Evolutionary conservation across 805 yeast genomes (phyloP).

Genomic region (Sungouiella thailandica): DNA sequence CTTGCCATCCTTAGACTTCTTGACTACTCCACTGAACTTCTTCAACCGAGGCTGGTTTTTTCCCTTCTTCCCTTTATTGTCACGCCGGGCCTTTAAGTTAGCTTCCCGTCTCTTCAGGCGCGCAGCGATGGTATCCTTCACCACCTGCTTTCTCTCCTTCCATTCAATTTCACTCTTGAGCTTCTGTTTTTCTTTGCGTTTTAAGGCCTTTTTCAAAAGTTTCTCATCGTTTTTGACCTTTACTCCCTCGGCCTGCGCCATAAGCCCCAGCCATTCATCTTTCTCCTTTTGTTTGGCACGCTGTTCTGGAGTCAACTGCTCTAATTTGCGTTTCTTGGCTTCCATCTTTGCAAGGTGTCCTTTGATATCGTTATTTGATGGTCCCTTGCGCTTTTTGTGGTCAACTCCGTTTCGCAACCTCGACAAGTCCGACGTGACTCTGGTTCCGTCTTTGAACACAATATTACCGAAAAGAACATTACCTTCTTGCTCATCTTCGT

Average conservation of each 20-base stretch:
- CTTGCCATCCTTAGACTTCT: constrained; percentile 30
- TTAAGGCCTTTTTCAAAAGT: constrained; percentile 78
- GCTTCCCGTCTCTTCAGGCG: constrained; percentile 88
- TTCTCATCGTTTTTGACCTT: constrained; percentile 89
- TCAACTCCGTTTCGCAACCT: constrained; percentile 46
- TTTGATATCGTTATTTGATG: constrained; percentile 75
- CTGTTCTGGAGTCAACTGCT: constrained; percentile 53
- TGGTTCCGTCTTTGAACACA: constrained; percentile 74
- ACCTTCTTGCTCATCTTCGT: constrained; percentile 23
- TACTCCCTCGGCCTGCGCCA: constrained; percentile 83
- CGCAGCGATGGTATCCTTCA: constrained; percentile 66
- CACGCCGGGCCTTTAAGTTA: constrained; percentile 79
- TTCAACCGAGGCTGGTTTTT: constrained; percentile 68
- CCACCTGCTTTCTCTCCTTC: constrained; percentile 82
- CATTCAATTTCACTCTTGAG: constrained; percentile 86
- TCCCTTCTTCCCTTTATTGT: constrained; percentile 75
- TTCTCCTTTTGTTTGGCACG: constrained; percentile 62
- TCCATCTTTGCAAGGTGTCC: constrained; percentile 79
- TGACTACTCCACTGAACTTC: constrained; percentile 54
- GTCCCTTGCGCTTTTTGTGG: constrained; percentile 65
- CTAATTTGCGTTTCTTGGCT: constrained; percentile 61
- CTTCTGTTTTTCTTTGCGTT: constrained; percentile 77
- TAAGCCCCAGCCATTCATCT: constrained; percentile 77
- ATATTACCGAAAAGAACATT: constrained; percentile 73
- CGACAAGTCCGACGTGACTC: constrained; percentile 67